phyloP scores from a whole-genome alignment of 306 rosid species.

The Acmispon strigosus region DNA sequence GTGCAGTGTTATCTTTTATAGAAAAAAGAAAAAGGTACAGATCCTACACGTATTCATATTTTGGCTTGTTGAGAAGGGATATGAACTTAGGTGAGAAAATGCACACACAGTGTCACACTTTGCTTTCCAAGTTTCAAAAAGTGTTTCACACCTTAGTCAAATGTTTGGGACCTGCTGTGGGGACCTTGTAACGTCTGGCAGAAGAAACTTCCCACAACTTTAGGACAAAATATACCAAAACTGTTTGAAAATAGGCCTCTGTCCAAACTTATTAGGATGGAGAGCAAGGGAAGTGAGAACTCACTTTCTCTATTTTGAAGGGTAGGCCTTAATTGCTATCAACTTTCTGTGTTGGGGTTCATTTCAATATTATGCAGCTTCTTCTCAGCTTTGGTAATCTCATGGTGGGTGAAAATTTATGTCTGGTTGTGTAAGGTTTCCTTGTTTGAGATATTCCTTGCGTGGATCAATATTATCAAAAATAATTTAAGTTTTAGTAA shows the following conservation, averaged over 20 bases:
- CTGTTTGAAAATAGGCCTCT: background rate
- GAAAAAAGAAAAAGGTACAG: background rate
- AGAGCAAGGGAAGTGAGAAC: no score
- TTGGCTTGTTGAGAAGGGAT: slow-evolving; percentile 49
- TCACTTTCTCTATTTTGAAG: background rate
- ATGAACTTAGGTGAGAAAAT: slow-evolving; percentile 27
- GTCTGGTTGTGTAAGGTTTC: background rate
- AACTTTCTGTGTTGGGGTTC: background rate
- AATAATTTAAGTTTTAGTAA: no score
- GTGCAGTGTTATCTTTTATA: slow-evolving; percentile 10
- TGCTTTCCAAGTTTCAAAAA: slow-evolving; percentile 20
- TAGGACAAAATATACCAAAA: background rate
- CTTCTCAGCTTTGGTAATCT: background rate
- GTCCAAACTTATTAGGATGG: background rate
- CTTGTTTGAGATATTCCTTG: no score
- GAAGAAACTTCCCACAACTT: slow-evolving; percentile 26
- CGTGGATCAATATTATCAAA: no score
- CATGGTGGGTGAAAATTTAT: background rate
- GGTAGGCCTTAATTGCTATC: background rate
- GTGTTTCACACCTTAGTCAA: slow-evolving; percentile 45
- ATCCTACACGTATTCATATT: slow-evolving; percentile 38
- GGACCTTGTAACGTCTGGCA: slow-evolving; percentile 23
- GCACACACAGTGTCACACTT: background rate
- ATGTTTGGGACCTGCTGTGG: slow-evolving; percentile 19
- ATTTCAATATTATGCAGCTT: background rate